Base-by-base conservation (phyloP, 169 alveolate species). In the Cryptosporidium muris region DNA sequence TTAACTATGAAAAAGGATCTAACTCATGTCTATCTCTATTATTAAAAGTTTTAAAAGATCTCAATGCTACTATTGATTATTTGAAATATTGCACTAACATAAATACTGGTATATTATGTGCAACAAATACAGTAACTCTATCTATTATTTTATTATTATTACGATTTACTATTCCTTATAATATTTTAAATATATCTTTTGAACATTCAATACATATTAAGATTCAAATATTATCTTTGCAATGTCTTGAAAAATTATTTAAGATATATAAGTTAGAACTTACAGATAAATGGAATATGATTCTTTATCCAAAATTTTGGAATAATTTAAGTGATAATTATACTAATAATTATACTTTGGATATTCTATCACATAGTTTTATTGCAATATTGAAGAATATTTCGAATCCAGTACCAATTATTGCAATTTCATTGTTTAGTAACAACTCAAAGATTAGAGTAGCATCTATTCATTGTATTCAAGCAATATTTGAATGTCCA, bases 401-500 rank as follows among this genome's bases (percentile, higher is more conserved):
- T 25, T 25, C 25, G 25, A 25, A 25, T 34, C 74, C 54, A 36
- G 51, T 74, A 16, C 85, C 85, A n/a, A 58, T 74, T 25, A 58
- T 74, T n/a, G 3, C 62, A 12, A 58, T 16, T n/a, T 58, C 60
- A 45, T 54, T 74, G 48, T 74, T 74, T 43, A 74, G 85, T n/a
- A 37, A 36, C 37, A 56, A 36, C 12, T 8, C 60, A 53, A 74
- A 74, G 9, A 45, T 58, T 5, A 74, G 66, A 42, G 60, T 60
- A 7, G 60, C 54, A 48, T 11, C 85, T 9, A 40, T 74, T n/a
- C 6, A 58, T 11, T 74, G 85, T 16, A 74, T 74, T 4, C 85
- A 74, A 60, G 54, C 85, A 3, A 74, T 74, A 56, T 74, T 74
- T 58, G 34, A 54, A 11, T 54, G 74, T 14, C 85, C 85, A 74